A percentile compares a stretch with the other conserved stretches of the same genome.
Conservation (phyloP, 164 flowering plant species). For the Macadamia integrifolia region DNA sequence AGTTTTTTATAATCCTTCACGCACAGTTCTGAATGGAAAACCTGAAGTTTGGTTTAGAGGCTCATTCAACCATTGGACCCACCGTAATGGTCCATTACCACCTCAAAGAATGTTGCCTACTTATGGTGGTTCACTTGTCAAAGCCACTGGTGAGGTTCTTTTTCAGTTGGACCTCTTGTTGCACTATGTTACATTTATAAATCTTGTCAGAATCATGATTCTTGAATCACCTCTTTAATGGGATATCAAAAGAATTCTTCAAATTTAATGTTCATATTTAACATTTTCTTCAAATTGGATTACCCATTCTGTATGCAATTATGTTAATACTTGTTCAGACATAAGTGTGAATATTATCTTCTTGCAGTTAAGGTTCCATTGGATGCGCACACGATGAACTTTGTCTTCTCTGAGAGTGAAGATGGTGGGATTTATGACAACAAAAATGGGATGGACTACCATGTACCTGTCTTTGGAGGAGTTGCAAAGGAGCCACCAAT, state of each 20-base stretch:
- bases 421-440: slow-evolving; percentile 93
- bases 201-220: too few species aligned
- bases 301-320: neutral
- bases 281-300: too few species aligned
- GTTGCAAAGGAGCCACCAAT: slow-evolving; percentile 79
- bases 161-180: neutral
- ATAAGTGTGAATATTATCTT: slow-evolving; percentile 1
- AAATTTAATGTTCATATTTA: too few species aligned
- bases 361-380: slow-evolving; percentile 83
- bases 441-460: slow-evolving; percentile 84
- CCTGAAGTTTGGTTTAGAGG: slow-evolving; percentile 92
- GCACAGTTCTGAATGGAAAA: slow-evolving; percentile 81
- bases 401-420: slow-evolving; percentile 93
- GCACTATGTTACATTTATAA: too few species aligned
- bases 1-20: slow-evolving; percentile 75
- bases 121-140: slow-evolving; percentile 55
- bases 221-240: too few species aligned
- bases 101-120: slow-evolving; percentile 85
- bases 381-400: slow-evolving; percentile 96
- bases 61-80: slow-evolving; percentile 92
- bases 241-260: too few species aligned
- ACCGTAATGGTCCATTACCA: slow-evolving; percentile 65
- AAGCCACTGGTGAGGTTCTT: slow-evolving; percentile 54
- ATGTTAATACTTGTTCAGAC: neutral
- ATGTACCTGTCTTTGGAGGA: slow-evolving; percentile 85